Evolutionary conservation across 306 rosid genomes (phyloP).

Genomic region (Prunus mira): DNA sequence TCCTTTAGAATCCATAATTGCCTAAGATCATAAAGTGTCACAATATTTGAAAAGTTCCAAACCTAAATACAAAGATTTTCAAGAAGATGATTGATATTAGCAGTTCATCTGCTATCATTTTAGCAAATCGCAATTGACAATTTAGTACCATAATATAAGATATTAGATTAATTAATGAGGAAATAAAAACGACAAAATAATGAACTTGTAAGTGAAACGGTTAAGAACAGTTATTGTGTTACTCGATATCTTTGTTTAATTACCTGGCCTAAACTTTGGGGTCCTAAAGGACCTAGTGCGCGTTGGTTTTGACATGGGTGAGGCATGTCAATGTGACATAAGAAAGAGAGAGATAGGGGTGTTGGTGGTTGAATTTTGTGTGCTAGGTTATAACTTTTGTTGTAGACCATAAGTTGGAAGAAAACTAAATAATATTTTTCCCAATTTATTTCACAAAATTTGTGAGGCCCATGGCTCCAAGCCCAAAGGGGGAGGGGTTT

Average conservation of each 20-base stretch:
- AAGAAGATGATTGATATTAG: too few relatives aligned
- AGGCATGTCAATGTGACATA: not conserved
- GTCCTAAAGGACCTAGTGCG: not conserved
- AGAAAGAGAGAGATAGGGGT: not conserved
- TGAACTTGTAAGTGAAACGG: too few relatives aligned
- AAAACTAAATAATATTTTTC: not conserved
- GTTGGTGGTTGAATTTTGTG: not conserved
- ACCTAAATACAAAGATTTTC: too few relatives aligned
- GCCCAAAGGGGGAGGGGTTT: not conserved
- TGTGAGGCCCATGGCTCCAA: conserved; percentile 3
- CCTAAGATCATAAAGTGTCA: too few relatives aligned
- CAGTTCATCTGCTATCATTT: too few relatives aligned
- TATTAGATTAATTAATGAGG: not conserved
- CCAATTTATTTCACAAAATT: not conserved
- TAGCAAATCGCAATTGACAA: too few relatives aligned
- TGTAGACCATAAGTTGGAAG: not conserved
- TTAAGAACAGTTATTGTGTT: too few relatives aligned
- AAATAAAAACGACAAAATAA: not conserved
- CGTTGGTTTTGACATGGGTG: not conserved
- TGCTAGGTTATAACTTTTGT: not conserved
- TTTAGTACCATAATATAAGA: not conserved
- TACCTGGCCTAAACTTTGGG: not conserved
- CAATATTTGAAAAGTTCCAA: too few relatives aligned
- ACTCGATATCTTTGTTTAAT: too few relatives aligned
- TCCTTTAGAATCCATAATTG: too few relatives aligned